These are phyloP conservation scores for Pascua sp. DNA, from an alignment of 1,284 basidiomycete genomes.

Conservation along the genomic window DNA sequence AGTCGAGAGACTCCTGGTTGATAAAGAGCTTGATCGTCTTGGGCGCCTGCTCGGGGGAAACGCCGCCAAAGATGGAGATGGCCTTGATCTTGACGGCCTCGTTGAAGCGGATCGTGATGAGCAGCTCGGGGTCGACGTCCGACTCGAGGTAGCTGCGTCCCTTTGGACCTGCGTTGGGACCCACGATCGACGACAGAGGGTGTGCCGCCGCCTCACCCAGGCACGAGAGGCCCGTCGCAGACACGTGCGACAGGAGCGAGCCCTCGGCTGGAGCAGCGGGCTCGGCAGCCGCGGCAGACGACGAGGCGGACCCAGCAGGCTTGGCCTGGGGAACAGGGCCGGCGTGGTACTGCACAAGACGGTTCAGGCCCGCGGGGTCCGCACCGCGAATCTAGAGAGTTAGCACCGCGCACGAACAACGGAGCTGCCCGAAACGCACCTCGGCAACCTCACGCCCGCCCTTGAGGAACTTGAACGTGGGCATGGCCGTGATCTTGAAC, in stretches of 20 bases:
- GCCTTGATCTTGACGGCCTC: slow-evolving; percentile 70
- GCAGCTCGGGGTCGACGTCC: slow-evolving; percentile 70
- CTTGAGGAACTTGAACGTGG: slow-evolving; percentile 53
- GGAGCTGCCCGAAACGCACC: slow-evolving; percentile 17
- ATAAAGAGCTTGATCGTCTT: slow-evolving; percentile 61
- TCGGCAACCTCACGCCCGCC: slow-evolving; percentile 46
- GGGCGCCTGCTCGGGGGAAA: slow-evolving; percentile 58
- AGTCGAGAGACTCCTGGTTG: slow-evolving; percentile 65
- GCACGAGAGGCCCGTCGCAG: slow-evolving; percentile 57
- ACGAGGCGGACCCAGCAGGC: slow-evolving; percentile 3
- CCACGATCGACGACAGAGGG: slow-evolving; percentile 61
- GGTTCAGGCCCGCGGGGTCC: slow-evolving; percentile 38
- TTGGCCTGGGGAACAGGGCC: slow-evolving; percentile 11
- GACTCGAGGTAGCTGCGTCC: slow-evolving; percentile 65
- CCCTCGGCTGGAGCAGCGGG: slow-evolving; percentile 18
- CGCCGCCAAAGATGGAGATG: slow-evolving; percentile 60
- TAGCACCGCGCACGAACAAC: neutral
- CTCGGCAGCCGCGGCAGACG: slow-evolving; percentile 7
- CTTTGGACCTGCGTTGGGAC: slow-evolving; percentile 51
- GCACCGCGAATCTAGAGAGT: slow-evolving; percentile 41
- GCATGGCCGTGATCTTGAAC: slow-evolving; percentile 51
- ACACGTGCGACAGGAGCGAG: slow-evolving; percentile 41
- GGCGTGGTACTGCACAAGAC: slow-evolving; percentile 10
- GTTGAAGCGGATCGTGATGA: slow-evolving; percentile 71
- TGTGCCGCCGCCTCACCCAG: slow-evolving; percentile 68